A percentile compares a stretch with the other conserved stretches of the same genome.
phyloP scores from a whole-genome alignment of 352 stramenopile genomes.

The Blastocystis sp. region DNA sequence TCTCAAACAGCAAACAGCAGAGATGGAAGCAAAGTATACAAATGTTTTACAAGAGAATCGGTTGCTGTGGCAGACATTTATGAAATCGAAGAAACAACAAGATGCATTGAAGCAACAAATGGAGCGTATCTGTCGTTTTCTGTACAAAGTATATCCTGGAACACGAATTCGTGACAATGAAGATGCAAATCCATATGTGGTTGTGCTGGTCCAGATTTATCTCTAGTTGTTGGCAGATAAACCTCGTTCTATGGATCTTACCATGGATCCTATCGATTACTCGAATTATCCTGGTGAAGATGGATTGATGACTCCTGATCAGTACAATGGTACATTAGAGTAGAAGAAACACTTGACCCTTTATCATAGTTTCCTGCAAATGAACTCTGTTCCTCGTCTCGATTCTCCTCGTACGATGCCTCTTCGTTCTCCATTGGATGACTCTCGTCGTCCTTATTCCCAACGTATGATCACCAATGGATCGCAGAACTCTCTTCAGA shows the following conservation, averaged over 20 bases:
- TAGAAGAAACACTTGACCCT: background rate
- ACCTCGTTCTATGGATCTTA: background rate
- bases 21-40: slow-evolving; percentile 58
- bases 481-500: background rate
- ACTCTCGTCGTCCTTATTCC: background rate
- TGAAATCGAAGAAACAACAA: slow-evolving; percentile 60
- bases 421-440: slow-evolving; percentile 16
- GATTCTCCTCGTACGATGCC: slow-evolving; percentile 3
- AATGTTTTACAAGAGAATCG: slow-evolving; percentile 57
- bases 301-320: slow-evolving; percentile 35
- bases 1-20: slow-evolving; percentile 51
- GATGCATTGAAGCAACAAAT: slow-evolving; percentile 61
- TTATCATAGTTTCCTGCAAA: slow-evolving; percentile 39
- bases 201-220: background rate
- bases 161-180: slow-evolving; percentile 20
- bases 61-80: slow-evolving; percentile 47
- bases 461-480: slow-evolving; percentile 50
- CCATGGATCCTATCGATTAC: background rate
- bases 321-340: slow-evolving; percentile 49
- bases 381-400: slow-evolving; percentile 40
- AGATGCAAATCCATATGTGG: background rate
- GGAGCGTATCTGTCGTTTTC: slow-evolving; percentile 44
- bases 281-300: background rate
- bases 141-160: slow-evolving; percentile 50
- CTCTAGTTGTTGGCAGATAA: slow-evolving; percentile 20